Evolutionary conservation across 2,329 filamentous ascomycete genomes (phyloP).

Genomic region (Ramularia collo-cygni): DNA sequence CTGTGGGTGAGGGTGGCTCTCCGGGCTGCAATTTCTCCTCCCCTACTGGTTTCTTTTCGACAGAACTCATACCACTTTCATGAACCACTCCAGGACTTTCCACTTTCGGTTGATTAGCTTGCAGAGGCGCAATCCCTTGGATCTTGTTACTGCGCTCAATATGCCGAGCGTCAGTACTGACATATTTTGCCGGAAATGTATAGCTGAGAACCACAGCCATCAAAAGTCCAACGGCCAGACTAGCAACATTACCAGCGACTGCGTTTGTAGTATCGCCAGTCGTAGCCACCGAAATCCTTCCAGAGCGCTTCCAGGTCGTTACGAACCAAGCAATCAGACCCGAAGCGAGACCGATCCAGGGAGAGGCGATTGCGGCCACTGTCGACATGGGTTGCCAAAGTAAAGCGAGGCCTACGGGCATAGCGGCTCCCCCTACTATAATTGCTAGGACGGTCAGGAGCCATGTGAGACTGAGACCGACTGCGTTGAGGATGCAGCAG

Average conservation of each 20-base stretch:
- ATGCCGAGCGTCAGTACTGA: constrained; percentile 33
- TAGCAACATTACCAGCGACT: constrained; percentile 31
- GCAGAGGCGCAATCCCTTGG: constrained; percentile 20
- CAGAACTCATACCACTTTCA: no score
- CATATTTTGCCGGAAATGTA: constrained; percentile 31
- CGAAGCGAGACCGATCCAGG: constrained; percentile 39
- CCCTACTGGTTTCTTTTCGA: no score
- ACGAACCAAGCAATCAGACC: constrained; percentile 42
- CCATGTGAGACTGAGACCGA: constrained; percentile 37
- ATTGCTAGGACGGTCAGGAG: constrained; percentile 36
- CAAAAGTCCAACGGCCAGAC: constrained; percentile 18
- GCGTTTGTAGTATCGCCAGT: constrained; percentile 34
- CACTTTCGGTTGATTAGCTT: not conserved
- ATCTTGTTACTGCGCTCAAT: constrained; percentile 34
- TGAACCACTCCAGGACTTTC: no score
- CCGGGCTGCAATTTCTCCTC: constrained; percentile 13
- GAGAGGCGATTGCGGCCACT: constrained; percentile 40
- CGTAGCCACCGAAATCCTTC: constrained; percentile 33
- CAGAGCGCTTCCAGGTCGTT: constrained; percentile 30
- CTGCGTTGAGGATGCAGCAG: constrained; percentile 32
- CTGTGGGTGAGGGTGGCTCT: constrained; percentile 27
- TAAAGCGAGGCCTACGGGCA: constrained; percentile 40
- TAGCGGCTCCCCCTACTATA: constrained; percentile 37
- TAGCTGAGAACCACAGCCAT: constrained; percentile 38
- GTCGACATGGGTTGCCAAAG: constrained; percentile 42